Base-by-base conservation (phyloP, 768 basidiomycete species). In the Agaricus blazei region DNA sequence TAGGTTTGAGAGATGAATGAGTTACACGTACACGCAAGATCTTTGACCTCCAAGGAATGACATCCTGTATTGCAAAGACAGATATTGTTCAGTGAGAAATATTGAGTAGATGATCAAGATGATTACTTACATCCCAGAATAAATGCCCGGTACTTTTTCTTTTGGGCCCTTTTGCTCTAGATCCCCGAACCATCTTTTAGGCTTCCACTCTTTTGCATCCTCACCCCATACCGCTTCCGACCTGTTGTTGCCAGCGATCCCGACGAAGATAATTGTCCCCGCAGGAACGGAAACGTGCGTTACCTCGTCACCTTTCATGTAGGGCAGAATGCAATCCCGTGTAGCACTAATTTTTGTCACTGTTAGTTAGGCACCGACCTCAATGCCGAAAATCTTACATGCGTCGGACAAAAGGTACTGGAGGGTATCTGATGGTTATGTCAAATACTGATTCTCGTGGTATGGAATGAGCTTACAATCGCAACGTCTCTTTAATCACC, bases 21-120 rank as follows among this genome's bases (percentile, higher is more conserved):
- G 24, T 23, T 14, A 15, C n/a, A 67, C 73, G 68, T 58, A 79
- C 82, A 82, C 72, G 66, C 82, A 82, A 9, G 80, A 75, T 56
- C 81, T 67, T 37, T 72, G 66, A 4, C 82, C 82, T 9, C 79
- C 80, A 28, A 83, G 67, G 63, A 83, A 83, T 9, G 81, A 77
- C 75, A 82, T 72, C 75, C 79, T 81, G 52, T 11, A 49, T 24
- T 42, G 24, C 12, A 26, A 19, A 42, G 42, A 41, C 11, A 23
- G 19, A 12, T 29, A 4, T 23, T 11, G n/a, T 9, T 7, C 6
- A 4, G 1, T 2, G 9, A 43, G 3, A 43, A 4, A 3, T 3
- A 50, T 37, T 45, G 2, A 34, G 8, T 7, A 34, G 34, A 34
- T 7, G 34, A 11, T 11, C 11, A 34, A 34, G 11, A 8, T 34